A percentile compares a stretch with the other conserved stretches of the same genome.
phyloP scores from a whole-genome alignment of 2,329 filamentous ascomycete genomes.

The Teratosphaeria nubilosa region DNA sequence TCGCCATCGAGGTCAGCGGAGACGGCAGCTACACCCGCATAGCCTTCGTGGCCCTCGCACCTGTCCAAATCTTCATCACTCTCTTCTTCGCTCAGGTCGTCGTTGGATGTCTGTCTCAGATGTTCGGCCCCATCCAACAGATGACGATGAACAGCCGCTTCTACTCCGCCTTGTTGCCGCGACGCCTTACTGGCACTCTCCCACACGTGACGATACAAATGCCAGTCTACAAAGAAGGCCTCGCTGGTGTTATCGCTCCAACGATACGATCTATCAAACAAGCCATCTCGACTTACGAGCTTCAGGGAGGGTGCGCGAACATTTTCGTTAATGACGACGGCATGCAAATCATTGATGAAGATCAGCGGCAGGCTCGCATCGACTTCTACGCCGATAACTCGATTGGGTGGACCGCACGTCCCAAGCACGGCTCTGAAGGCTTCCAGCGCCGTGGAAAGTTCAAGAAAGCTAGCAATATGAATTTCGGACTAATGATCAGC shows the following conservation, averaged over 20 bases:
- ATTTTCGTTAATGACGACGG: conserved; percentile 70
- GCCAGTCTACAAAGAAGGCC: conserved; percentile 79
- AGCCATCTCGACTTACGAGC: conserved; percentile 65
- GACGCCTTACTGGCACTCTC: conserved; percentile 49
- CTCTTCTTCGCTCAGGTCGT: conserved; percentile 75
- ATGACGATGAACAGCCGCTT: conserved; percentile 65
- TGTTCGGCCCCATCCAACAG: conserved; percentile 65
- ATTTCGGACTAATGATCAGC: conserved; percentile 54
- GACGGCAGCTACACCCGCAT: conserved; percentile 55
- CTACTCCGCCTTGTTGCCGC: conserved; percentile 64
- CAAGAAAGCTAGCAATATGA: conserved; percentile 61
- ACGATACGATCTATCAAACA: conserved; percentile 70
- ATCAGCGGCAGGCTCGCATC: conserved; percentile 34
- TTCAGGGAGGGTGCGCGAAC: conserved; percentile 68
- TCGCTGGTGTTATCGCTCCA: conserved; percentile 62
- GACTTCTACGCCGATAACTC: conserved; percentile 42
- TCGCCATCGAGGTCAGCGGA: conserved; percentile 58
- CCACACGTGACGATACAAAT: conserved; percentile 70
- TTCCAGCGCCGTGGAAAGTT: conserved; percentile 54
- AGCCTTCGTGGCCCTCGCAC: conserved; percentile 54
- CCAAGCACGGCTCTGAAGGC: conserved; percentile 40
- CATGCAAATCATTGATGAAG: conserved; percentile 53
- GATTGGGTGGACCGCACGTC: conserved; percentile 42
- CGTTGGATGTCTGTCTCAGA: conserved; percentile 63
- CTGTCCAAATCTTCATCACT: conserved; percentile 70